A percentile compares a stretch with the other conserved stretches of the same genome.
These are phyloP conservation scores for Plectranthus barbatus DNA, from an alignment of 257 asterid genomes.

Conservation along the genomic window DNA sequence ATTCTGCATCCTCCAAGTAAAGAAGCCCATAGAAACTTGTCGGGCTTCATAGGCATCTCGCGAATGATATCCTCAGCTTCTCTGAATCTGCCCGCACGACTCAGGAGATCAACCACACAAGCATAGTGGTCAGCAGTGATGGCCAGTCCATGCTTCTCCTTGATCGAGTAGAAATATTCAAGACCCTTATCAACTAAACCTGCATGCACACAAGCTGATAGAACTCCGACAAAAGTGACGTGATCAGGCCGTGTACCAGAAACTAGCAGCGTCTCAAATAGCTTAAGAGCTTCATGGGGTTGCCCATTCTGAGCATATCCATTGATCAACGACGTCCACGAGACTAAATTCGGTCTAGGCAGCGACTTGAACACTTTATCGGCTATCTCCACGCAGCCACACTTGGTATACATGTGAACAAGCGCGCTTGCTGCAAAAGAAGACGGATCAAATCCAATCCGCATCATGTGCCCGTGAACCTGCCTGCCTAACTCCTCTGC, in stretches of 20 bases:
- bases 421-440: conserved; percentile 71
- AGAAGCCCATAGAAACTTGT: conserved; percentile 67
- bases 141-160: conserved; percentile 35
- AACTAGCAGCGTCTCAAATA: conserved; percentile 38
- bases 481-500: conserved; percentile 56
- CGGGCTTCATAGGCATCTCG: conserved; percentile 53
- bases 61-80: conserved; percentile 60
- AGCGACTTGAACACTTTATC: conserved; percentile 37
- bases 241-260: conserved; percentile 58
- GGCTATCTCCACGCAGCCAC: conserved; percentile 57
- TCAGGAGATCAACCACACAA: conserved; percentile 61
- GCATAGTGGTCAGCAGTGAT: conserved; percentile 64
- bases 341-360: conserved; percentile 53
- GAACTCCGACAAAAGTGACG: conserved; percentile 58
- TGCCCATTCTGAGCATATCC: conserved; percentile 71
- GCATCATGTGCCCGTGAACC: conserved; percentile 58
- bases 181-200: conserved; percentile 73
- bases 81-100: conserved; percentile 54
- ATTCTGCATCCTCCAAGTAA: conserved; percentile 70
- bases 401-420: conserved; percentile 71
- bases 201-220: conserved; percentile 66
- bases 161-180: conserved; percentile 52
- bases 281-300: conserved; percentile 47
- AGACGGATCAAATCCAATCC: conserved; percentile 45
- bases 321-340: conserved; percentile 68